A percentile compares a stretch with the other conserved stretches of the same genome.
Conservation (phyloP, 805 yeast genomes). For the Huiozyma naganishii region DNA sequence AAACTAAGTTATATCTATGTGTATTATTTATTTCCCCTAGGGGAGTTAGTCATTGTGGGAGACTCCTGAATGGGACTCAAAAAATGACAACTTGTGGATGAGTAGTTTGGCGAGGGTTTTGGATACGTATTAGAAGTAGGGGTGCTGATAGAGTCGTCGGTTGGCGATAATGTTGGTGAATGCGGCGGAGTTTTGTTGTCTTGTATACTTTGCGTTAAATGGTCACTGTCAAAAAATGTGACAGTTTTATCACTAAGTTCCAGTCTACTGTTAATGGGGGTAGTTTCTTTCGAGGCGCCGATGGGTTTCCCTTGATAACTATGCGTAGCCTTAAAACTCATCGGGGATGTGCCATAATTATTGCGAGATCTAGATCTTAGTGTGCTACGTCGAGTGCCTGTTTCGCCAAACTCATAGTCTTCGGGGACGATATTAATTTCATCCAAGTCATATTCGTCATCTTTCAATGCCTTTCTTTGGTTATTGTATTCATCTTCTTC, state of each 20-base stretch:
- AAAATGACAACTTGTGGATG: slow-evolving; percentile 12
- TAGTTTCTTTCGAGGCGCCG: slow-evolving; percentile 19
- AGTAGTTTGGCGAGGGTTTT: slow-evolving; percentile 19
- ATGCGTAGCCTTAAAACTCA: slow-evolving; percentile 23
- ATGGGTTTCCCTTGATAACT: slow-evolving; percentile 25
- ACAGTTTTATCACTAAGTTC: slow-evolving; percentile 31
- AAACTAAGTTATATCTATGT: no score
- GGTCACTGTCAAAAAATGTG: slow-evolving; percentile 26
- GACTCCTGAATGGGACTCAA: slow-evolving; percentile 27
- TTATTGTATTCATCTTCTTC: slow-evolving; percentile 27
- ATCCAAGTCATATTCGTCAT: slow-evolving; percentile 35
- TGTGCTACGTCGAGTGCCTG: slow-evolving; percentile 1
- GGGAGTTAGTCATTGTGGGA: slow-evolving; percentile 24
- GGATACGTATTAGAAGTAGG: slow-evolving; percentile 9
- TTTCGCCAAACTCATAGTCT: slow-evolving; percentile 29
- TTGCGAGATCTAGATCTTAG: slow-evolving; percentile 4
- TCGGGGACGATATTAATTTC: slow-evolving; percentile 43
- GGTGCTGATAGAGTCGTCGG: background rate
- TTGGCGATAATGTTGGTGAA: slow-evolving; percentile 3
- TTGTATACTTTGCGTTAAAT: slow-evolving; percentile 2
- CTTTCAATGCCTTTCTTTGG: slow-evolving; percentile 26
- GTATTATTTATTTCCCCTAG: slow-evolving; percentile 5
- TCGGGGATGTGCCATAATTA: slow-evolving; percentile 4
- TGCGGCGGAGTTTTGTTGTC: slow-evolving; percentile 2
- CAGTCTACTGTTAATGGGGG: slow-evolving; percentile 27